Evolutionary conservation across 495 filamentous ascomycete species (phyloP), one percentile per base, ranked within the genome.

Genomic region (Echria macrotheca): DNA sequence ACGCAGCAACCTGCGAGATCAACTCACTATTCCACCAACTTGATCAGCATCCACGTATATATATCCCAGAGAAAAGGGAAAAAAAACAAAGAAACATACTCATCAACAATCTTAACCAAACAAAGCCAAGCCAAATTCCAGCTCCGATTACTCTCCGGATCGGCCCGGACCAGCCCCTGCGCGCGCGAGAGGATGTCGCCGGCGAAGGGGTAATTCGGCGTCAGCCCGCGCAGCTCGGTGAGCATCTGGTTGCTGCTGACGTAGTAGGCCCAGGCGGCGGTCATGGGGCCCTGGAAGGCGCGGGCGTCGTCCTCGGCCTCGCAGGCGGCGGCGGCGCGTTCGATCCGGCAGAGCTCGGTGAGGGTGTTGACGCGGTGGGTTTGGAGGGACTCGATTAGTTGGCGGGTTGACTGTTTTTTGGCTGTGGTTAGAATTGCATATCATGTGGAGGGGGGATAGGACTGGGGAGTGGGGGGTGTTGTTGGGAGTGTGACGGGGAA

Each of bases 51-150:
- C 2, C 10, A 31, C 23, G 35, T 25, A 24, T 42, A 5, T 40
- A 7, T 4, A n/a, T 11, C 1, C 14, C 17, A 17, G 1, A 12
- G 17, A 24, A 18, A 26, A 22, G n/a, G n/a, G n/a, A n/a, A n/a
- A n/a, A n/a, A n/a, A n/a, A n/a, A n/a, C n/a, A 1, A 6, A 56
- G 31, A 32, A 14, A 76, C 83, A 65, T 66, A 86, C 82, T 84
- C 78, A 47, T 77, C 78, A 33, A 75, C 69, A 25, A 88, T 78
- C 53, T 86, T 87, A 11, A 63, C 68, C n/a, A 90, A 67, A 23
- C 85, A 78, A 28, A 88, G 68, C 85, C 86, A 89, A 33, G 80
- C 86, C 59, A 83, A 75, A 54, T 89, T 90, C 84, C 86, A 89
- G 58, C 83, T 87, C 10, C 81, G 70, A 53, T 76, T 79, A 47